Conservation (phyloP, 1,284 basidiomycete species). For the Moniliella sp. region DNA sequence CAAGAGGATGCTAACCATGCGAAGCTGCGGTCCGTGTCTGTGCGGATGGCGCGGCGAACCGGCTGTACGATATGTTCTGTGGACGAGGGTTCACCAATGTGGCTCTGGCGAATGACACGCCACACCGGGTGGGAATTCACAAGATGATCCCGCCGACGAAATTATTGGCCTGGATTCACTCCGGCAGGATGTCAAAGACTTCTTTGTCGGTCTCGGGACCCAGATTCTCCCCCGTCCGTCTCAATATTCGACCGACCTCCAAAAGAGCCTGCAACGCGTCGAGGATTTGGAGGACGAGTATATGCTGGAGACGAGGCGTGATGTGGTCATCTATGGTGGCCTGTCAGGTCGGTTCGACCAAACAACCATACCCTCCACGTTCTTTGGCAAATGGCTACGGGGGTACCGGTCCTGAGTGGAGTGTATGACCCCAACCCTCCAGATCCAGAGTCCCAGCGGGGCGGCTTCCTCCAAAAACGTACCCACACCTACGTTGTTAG, state of each 20-base stretch:
- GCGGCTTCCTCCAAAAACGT: constrained; percentile 36
- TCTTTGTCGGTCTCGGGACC: constrained; percentile 46
- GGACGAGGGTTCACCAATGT: constrained; percentile 9
- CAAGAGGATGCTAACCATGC: too few species aligned
- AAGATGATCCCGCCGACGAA: constrained; percentile 44
- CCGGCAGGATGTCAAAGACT: constrained; percentile 48
- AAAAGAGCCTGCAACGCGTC: constrained; percentile 55
- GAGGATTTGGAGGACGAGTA: constrained; percentile 1
- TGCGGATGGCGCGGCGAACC: constrained; percentile 84
- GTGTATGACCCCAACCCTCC: not conserved
- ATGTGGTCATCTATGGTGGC: constrained; percentile 61
- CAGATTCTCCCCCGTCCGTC: constrained; percentile 47
- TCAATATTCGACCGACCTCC: constrained; percentile 73
- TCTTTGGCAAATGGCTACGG: constrained; percentile 49
- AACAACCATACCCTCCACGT: constrained; percentile 70
- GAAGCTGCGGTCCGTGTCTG: constrained; percentile 39
- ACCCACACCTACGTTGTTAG: constrained; percentile 55
- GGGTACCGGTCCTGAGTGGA: constrained; percentile 18
- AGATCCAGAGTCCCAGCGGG: constrained; percentile 1
- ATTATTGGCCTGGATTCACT: constrained; percentile 83
- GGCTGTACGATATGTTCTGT: constrained; percentile 48
- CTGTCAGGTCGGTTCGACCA: constrained; percentile 78
- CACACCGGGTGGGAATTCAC: not conserved
- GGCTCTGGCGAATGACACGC: too few species aligned
- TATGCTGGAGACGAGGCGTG: not conserved